These are phyloP conservation scores for Trapa incisa DNA, from an alignment of 345 rosid genomes.

Conservation along the genomic window DNA sequence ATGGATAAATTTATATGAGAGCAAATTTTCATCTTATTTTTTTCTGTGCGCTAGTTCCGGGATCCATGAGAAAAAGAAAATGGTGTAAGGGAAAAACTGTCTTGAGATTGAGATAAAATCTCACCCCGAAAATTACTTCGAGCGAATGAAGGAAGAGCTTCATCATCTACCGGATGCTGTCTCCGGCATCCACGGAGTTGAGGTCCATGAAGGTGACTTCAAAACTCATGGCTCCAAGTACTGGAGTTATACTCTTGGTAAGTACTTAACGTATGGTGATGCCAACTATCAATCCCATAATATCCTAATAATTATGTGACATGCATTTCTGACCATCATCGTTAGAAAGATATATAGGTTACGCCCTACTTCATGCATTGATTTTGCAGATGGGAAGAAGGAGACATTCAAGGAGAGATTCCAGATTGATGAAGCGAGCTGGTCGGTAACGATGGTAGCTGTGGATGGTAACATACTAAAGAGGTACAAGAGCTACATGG, in stretches of 20 bases:
- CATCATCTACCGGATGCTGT: conserved; percentile 17
- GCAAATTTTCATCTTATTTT: too few relatives aligned
- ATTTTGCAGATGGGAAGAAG: conserved; percentile 13
- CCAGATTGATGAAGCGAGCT: conserved; percentile 18
- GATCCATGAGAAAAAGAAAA: not conserved
- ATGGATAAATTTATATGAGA: too few relatives aligned
- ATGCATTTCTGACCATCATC: too few relatives aligned
- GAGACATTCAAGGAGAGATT: conserved; percentile 19
- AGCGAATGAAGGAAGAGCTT: conserved; percentile 1
- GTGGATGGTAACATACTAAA: conserved; percentile 20
- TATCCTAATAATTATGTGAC: too few relatives aligned
- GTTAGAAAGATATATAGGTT: too few relatives aligned
- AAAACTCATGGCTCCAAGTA: conserved; percentile 14
- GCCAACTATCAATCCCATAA: too few relatives aligned
- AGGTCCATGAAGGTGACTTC: conserved; percentile 27
- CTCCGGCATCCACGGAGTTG: conserved; percentile 12
- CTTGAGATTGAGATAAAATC: conserved; percentile 20
- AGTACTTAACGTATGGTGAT: too few relatives aligned
- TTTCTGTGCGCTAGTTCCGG: too few relatives aligned
- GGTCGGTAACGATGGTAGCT: conserved; percentile 2
- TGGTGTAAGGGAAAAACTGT: conserved; percentile 15
- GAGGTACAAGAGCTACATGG: conserved; percentile 16
- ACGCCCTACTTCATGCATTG: too few relatives aligned
- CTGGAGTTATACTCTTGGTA: conserved; percentile 26
- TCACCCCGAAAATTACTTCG: conserved; percentile 10